Evolutionary conservation across 306 rosid genomes (phyloP).

Genomic region (Canavalia ensiformis): DNA sequence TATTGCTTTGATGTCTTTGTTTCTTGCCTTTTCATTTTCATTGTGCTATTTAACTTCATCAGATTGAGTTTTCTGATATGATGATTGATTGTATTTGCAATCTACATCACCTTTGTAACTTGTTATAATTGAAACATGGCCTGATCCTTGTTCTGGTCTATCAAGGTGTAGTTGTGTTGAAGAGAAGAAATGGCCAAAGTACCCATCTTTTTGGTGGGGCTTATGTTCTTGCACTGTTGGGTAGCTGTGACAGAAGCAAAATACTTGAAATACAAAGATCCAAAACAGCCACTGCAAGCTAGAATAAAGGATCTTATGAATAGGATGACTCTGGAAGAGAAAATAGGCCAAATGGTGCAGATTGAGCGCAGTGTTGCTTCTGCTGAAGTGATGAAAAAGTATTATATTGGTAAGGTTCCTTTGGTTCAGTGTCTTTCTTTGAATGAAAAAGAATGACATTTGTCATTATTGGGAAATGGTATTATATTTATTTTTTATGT

Average conservation of each 20-base stretch:
- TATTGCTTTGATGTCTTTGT: neutral
- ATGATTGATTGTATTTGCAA: neutral
- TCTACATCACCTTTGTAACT: neutral
- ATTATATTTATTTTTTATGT: neutral
- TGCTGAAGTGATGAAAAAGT: conserved; percentile 42
- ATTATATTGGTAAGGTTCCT: conserved; percentile 46
- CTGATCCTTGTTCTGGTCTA: neutral
- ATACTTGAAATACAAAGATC: conserved; percentile 53
- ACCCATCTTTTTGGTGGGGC: conserved; percentile 20
- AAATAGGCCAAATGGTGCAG: conserved; percentile 55
- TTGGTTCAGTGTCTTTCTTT: too few species aligned
- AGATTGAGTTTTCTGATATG: neutral
- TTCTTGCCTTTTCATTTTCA: neutral
- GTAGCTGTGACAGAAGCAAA: conserved; percentile 29
- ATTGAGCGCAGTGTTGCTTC: conserved; percentile 51
- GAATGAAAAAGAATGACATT: neutral
- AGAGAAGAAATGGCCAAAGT: conserved; percentile 43
- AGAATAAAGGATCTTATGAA: conserved; percentile 46
- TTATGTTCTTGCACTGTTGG: conserved; percentile 41
- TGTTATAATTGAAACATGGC: neutral
- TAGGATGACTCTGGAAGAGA: conserved; percentile 54
- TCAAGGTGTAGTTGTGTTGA: conserved; percentile 31
- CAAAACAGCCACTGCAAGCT: conserved; percentile 49
- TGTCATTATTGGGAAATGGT: neutral
- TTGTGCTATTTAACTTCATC: neutral